Conservation (phyloP, 495 filamentous ascomycete species). For the Aspergillus conjunctus region DNA sequence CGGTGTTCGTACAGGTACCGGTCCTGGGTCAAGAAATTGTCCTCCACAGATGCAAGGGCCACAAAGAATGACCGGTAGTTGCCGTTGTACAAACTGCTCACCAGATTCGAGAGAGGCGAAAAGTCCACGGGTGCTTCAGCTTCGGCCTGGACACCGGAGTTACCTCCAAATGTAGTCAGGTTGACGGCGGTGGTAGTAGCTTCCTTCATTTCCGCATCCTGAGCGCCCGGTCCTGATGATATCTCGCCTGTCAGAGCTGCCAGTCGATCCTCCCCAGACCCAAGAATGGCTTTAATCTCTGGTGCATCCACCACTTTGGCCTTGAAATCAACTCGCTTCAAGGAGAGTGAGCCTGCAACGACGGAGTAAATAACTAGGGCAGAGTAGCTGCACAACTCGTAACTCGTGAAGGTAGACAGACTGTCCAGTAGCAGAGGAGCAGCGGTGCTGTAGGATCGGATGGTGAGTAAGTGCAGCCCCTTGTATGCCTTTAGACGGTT, state of each 20-base stretch:
- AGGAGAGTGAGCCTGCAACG: constrained; percentile 87
- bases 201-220: constrained; percentile 80
- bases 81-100: constrained; percentile 87
- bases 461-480: constrained; percentile 87
- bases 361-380: constrained; percentile 93
- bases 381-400: constrained; percentile 95
- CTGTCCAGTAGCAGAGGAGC: constrained; percentile 94
- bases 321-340: constrained; percentile 98
- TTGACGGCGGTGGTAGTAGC: constrained; percentile 72
- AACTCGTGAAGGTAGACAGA: constrained; percentile 97
- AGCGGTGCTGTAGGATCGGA: constrained; percentile 83
- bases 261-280: constrained; percentile 82
- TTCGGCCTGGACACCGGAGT: constrained; percentile 67
- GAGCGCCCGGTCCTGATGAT: constrained; percentile 74
- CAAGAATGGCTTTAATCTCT: constrained; percentile 94
- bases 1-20: constrained; percentile 92
- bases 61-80: constrained; percentile 92
- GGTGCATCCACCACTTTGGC: constrained; percentile 96
- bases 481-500: constrained; percentile 99
- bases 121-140: constrained; percentile 77
- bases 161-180: constrained; percentile 74
- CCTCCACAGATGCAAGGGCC: constrained; percentile 88
- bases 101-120: constrained; percentile 78
- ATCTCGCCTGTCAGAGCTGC: constrained; percentile 72
- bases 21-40: constrained; percentile 89